These are phyloP conservation scores for Plectosphaerella sp. DNA, from an alignment of 2,329 filamentous ascomycete genomes.

Conservation along the genomic window DNA sequence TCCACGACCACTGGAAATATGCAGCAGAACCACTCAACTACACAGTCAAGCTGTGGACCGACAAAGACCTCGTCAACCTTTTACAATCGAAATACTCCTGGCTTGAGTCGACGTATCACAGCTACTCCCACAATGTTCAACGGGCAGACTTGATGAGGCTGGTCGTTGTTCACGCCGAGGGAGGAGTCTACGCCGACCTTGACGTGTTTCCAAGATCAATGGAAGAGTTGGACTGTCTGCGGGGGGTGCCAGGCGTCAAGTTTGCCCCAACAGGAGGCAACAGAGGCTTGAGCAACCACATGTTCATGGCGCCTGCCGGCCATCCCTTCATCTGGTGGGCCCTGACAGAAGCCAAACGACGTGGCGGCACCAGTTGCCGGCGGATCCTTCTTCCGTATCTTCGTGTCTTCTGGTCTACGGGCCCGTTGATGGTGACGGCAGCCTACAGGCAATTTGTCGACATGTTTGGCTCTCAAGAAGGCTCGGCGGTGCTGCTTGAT, in stretches of 20 bases:
- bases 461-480: slow-evolving; percentile 3
- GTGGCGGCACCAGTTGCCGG: slow-evolving; percentile 7
- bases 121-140: slow-evolving; percentile 16
- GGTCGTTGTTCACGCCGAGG: slow-evolving; percentile 15
- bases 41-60: slow-evolving; percentile 18
- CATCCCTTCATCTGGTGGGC: slow-evolving; percentile 14
- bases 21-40: slow-evolving; percentile 12
- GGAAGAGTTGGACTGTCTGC: slow-evolving; percentile 10
- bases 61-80: slow-evolving; percentile 13
- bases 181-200: slow-evolving; percentile 18
- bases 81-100: slow-evolving; percentile 13
- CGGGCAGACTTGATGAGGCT: slow-evolving; percentile 17
- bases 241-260: slow-evolving; percentile 6
- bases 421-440: slow-evolving; percentile 17
- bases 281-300: slow-evolving; percentile 16
- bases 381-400: slow-evolving; percentile 16
- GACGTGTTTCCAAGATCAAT: slow-evolving; percentile 14
- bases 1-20: slow-evolving; percentile 10
- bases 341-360: slow-evolving; percentile 15
- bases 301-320: slow-evolving; percentile 16
- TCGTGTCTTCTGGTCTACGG: slow-evolving; percentile 18
- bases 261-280: slow-evolving; percentile 11
- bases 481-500: slow-evolving; percentile 9
- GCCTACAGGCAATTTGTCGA: slow-evolving; percentile 12
- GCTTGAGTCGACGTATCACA: slow-evolving; percentile 15